Evolutionary conservation across 306 rosid species (phyloP).

Genomic region (Abrus pulchellus): DNA sequence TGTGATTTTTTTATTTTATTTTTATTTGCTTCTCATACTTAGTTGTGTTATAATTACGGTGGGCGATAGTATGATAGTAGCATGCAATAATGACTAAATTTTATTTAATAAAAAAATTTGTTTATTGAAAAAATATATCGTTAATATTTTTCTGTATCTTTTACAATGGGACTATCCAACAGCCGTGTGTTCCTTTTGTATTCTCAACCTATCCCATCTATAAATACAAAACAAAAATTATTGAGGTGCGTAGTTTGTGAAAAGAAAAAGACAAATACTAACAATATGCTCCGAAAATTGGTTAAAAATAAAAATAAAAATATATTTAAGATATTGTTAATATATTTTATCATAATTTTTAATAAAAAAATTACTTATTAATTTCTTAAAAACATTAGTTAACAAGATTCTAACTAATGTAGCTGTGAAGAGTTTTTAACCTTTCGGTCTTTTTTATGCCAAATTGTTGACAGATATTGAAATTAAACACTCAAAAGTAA

Average conservation of each 20-base stretch:
- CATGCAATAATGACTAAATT: no score
- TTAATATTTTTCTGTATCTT: background rate
- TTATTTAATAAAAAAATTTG: no score
- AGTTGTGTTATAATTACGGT: no score
- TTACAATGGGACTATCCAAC: background rate
- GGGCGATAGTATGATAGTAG: no score
- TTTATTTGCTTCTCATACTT: no score
- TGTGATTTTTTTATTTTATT: no score
- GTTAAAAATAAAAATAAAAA: no score
- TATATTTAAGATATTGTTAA: no score
- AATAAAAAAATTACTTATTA: no score
- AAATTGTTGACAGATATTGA: background rate
- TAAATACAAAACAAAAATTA: background rate
- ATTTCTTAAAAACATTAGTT: no score
- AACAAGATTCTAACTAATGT: background rate
- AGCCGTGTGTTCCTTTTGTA: background rate
- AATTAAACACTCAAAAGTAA: background rate
- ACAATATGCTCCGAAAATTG: no score
- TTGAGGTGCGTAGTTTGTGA: background rate
- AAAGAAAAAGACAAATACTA: background rate
- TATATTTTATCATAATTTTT: no score
- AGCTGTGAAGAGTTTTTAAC: background rate
- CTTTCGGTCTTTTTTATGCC: background rate
- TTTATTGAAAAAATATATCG: background rate
- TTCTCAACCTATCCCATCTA: background rate